These are phyloP conservation scores for Starmerella tilneyi DNA, from an alignment of 805 yeast species.

Conservation along the genomic window DNA sequence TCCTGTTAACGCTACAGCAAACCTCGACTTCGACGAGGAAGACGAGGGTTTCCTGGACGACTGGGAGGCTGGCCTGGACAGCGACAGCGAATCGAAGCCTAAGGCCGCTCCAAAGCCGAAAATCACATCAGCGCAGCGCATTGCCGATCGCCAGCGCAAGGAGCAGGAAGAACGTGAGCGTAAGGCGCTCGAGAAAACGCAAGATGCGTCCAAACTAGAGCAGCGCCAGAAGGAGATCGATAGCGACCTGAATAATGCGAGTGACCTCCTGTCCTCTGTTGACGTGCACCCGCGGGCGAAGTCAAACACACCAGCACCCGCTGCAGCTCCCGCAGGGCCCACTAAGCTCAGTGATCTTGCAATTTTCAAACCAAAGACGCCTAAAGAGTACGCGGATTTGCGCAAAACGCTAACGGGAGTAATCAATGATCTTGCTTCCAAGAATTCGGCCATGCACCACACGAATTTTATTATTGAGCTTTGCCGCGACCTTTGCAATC, in stretches of 20 bases:
- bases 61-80: constrained; percentile 77
- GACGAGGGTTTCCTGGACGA: constrained; percentile 76
- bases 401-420: constrained; percentile 60
- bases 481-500: constrained; percentile 72
- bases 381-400: constrained; percentile 67
- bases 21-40: constrained; percentile 76
- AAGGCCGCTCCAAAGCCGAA: constrained; percentile 38
- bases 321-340: constrained; percentile 32
- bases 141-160: constrained; percentile 34
- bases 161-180: constrained; percentile 41
- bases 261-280: constrained; percentile 74
- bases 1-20: constrained; percentile 47
- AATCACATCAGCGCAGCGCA: constrained; percentile 35
- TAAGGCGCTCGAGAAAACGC: constrained; percentile 37
- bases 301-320: constrained; percentile 30
- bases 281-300: constrained; percentile 31
- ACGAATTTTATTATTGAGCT: constrained; percentile 73
- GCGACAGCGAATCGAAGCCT: constrained; percentile 37
- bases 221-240: constrained; percentile 69
- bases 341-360: constrained; percentile 37
- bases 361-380: constrained; percentile 71
- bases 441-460: constrained; percentile 52
- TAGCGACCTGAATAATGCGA: constrained; percentile 85
- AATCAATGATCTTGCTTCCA: constrained; percentile 49
- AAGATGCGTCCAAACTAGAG: constrained; percentile 61